A percentile compares a stretch with the other conserved stretches of the same genome.
Evolutionary conservation across 2,329 filamentous ascomycete genomes (phyloP).

Genomic region (Diaporthe eres): DNA sequence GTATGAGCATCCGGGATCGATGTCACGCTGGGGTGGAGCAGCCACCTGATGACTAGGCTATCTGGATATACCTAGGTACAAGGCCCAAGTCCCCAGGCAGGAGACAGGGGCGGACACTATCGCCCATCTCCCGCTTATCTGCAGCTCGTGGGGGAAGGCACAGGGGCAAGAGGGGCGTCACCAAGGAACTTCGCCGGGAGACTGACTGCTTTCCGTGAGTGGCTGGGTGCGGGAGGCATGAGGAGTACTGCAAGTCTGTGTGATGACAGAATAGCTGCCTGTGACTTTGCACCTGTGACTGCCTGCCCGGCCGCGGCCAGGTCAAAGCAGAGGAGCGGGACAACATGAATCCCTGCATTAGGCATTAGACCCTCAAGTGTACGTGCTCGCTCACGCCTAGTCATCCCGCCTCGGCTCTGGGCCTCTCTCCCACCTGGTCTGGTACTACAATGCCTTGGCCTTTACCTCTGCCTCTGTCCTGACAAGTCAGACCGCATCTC

Average conservation of each 20-base stretch:
- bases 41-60: slow-evolving; percentile 16
- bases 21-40: slow-evolving; percentile 29
- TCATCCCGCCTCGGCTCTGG: slow-evolving; percentile 12
- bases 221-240: neutral
- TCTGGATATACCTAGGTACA: slow-evolving; percentile 8
- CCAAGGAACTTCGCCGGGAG: neutral
- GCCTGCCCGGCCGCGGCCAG: slow-evolving; percentile 18
- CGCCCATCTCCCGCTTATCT: slow-evolving; percentile 28
- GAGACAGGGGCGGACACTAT: slow-evolving; percentile 26
- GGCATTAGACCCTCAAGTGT: slow-evolving; percentile 31
- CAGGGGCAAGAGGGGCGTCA: neutral
- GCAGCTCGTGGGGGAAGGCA: neutral
- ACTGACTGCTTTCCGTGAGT: neutral
- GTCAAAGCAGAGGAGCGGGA: slow-evolving; percentile 23
- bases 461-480: slow-evolving; percentile 2
- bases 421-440: neutral
- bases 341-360: slow-evolving; percentile 28
- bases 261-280: neutral
- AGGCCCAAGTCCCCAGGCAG: neutral
- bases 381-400: slow-evolving; percentile 20
- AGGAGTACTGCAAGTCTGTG: neutral
- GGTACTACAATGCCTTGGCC: slow-evolving; percentile 28
- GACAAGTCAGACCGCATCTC: slow-evolving; percentile 2
- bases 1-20: slow-evolving; percentile 1
- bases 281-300: slow-evolving; percentile 25